Conservation (phyloP, 306 rosid genomes). For the Aeschynomene evenia region DNA sequence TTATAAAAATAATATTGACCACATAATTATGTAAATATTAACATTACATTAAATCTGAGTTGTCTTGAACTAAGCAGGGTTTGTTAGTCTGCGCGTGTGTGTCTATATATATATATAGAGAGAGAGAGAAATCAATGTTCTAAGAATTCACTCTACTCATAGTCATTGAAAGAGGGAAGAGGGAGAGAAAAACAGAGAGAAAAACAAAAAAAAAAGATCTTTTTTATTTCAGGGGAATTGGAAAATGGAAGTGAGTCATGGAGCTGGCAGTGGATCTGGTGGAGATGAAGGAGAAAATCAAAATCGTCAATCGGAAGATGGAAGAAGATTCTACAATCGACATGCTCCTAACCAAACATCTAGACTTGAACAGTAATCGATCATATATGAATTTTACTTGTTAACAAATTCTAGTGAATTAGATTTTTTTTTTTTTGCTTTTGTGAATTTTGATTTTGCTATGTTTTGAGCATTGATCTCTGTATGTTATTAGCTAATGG, state of each 20-base stretch:
- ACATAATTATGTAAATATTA: too few species aligned
- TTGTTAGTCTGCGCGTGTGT: too few species aligned
- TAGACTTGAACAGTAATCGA: conserved; percentile 62
- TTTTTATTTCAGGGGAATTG: conserved; percentile 10
- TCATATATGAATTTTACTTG: background rate
- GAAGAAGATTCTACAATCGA: conserved; percentile 38
- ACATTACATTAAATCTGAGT: too few species aligned
- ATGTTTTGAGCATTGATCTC: background rate
- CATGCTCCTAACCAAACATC: conserved; percentile 45
- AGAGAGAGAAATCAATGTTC: too few species aligned
- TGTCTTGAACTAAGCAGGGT: too few species aligned
- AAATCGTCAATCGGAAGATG: conserved; percentile 23
- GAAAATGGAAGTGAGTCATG: conserved; percentile 36
- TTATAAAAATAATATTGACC: background rate
- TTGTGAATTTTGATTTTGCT: background rate
- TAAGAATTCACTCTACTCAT: background rate
- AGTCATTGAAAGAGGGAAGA: background rate
- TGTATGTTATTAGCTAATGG: too few species aligned
- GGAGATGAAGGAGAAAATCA: conserved; percentile 43
- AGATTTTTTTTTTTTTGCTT: background rate
- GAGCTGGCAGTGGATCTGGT: conserved; percentile 35
- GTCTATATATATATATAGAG: too few species aligned
- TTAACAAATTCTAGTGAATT: background rate
- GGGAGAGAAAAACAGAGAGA: background rate
- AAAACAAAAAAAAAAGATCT: background rate